Evolutionary conservation across 73 alveolate species (phyloP), one percentile per base, ranked within the genome.

Genomic region (Blepharisma stoltei): DNA sequence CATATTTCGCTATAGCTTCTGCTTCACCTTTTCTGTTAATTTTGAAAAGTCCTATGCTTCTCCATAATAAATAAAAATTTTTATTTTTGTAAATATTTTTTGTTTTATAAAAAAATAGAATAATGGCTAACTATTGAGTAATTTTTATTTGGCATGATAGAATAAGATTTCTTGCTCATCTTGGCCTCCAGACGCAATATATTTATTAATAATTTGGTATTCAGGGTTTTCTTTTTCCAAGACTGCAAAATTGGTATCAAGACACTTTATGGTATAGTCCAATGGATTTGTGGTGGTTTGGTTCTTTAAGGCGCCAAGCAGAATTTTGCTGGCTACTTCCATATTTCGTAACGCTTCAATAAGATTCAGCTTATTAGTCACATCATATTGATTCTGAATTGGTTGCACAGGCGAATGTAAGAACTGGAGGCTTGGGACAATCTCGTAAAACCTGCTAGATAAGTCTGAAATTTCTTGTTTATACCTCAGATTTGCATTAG

Each of bases 11-110:
- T 9, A 93, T 90, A 6, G 48, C 25, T 67, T 93, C 97, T 37
- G 88, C 94, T 81, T 93, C 98, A 0, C 96, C 97, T 86, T 91
- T 93, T 81, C 97, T 88, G 48, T 90, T 86, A 7, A 93, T 78
- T 45, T 84, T 65, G 79, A 93, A 93, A 50, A 93, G 80, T 73
- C 88, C 85, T 67, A n/a, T n/a, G n/a, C 76, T 75, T 37, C 89
- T 81, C 8, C 60, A 49, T n/a, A n/a, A n/a, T n/a, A n/a, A n/a
- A n/a, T n/a, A n/a, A n/a, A n/a, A n/a, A n/a, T n/a, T n/a, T n/a
- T n/a, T n/a, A n/a, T n/a, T n/a, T n/a, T n/a, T n/a, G n/a, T n/a
- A n/a, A n/a, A n/a, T n/a, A n/a, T n/a, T n/a, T n/a, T n/a, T n/a
- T n/a, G n/a, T n/a, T n/a, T n/a, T n/a, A n/a, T n/a, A n/a, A n/a